Conservation (phyloP, 345 rosid genomes). For the Hibiscus tridactylites region DNA sequence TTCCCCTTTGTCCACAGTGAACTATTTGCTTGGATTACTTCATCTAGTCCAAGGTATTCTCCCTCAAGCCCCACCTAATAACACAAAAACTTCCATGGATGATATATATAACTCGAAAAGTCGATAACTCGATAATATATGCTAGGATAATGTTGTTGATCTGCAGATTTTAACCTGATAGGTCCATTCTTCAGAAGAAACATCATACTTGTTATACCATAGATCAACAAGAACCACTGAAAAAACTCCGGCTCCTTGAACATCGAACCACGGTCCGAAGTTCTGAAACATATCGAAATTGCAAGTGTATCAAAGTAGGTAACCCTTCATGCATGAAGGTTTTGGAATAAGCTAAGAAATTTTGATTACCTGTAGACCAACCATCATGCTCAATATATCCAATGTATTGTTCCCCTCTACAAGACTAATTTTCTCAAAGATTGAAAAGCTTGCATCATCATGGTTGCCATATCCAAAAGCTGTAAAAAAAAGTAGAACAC, state of each 20-base stretch:
- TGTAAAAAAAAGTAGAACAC: conserved; percentile 14
- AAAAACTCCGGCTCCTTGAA: conserved; percentile 44
- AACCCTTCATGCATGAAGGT: neutral
- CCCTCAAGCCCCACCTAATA: conserved; percentile 58
- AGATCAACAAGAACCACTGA: conserved; percentile 24
- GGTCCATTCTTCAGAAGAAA: conserved; percentile 40
- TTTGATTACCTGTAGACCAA: conserved; percentile 44
- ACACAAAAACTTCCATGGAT: neutral
- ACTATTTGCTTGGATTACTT: conserved; percentile 35
- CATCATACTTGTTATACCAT: conserved; percentile 22
- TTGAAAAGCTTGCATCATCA: conserved; percentile 36
- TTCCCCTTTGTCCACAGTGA: conserved; percentile 38
- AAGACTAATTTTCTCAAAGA: conserved; percentile 32
- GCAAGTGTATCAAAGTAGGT: neutral
- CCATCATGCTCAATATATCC: conserved; percentile 52
- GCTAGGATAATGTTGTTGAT: neutral
- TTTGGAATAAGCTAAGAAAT: no score
- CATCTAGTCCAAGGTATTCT: conserved; percentile 42
- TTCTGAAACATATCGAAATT: conserved; percentile 27
- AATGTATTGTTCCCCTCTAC: conserved; percentile 42
- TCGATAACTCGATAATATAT: neutral
- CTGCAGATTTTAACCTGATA: conserved; percentile 38
- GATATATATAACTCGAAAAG: no score
- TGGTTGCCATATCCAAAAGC: conserved; percentile 53
- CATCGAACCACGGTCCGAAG: conserved; percentile 59